Evolutionary conservation across 192 early-diverging fungal genomes (phyloP).

Genomic region (Chytriomyces sp.): DNA sequence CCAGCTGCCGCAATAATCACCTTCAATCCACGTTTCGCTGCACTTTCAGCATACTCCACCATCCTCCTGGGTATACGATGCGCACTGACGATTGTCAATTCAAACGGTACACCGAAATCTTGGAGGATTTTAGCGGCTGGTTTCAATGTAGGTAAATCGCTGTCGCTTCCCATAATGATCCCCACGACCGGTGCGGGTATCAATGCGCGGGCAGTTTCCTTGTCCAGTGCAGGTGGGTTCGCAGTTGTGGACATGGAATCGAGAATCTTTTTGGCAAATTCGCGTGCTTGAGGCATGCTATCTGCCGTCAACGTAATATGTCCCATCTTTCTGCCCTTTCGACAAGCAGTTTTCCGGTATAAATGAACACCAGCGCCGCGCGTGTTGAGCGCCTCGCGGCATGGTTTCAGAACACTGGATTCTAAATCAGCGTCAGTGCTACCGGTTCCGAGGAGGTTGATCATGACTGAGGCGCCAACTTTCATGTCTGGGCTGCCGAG

Average conservation of each 20-base stretch:
- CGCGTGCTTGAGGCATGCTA: conserved; percentile 77
- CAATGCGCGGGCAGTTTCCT: conserved; percentile 17
- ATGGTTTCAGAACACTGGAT: conserved; percentile 64
- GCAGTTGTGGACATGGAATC: conserved; percentile 10
- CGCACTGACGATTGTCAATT: conserved; percentile 96
- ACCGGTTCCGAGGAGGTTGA: conserved; percentile 89
- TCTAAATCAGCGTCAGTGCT: conserved; percentile 55
- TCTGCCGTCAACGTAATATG: conserved; percentile 94
- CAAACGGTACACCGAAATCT: conserved; percentile 91
- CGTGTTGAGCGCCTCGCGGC: conserved; percentile 71
- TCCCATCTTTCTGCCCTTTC: conserved; percentile 94
- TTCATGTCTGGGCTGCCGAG: conserved; percentile 86
- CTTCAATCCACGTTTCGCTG: conserved; percentile 88
- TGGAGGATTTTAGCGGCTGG: conserved; percentile 87
- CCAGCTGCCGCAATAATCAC: conserved; percentile 98
- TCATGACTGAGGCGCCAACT: conserved; percentile 90
- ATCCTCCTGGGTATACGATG: conserved; percentile 94
- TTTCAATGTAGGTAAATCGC: conserved; percentile 93
- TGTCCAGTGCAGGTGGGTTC: conserved; percentile 1
- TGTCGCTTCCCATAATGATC: conserved; percentile 99
- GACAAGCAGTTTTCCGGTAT: conserved; percentile 91
- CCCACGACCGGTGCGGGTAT: conserved; percentile 74
- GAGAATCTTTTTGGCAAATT: conserved; percentile 66
- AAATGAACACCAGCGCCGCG: conserved; percentile 90
- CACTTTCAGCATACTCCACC: conserved; percentile 88